Evolutionary conservation across 2,329 filamentous ascomycete genomes (phyloP).

Genomic region (Colletotrichum simmondsii): DNA sequence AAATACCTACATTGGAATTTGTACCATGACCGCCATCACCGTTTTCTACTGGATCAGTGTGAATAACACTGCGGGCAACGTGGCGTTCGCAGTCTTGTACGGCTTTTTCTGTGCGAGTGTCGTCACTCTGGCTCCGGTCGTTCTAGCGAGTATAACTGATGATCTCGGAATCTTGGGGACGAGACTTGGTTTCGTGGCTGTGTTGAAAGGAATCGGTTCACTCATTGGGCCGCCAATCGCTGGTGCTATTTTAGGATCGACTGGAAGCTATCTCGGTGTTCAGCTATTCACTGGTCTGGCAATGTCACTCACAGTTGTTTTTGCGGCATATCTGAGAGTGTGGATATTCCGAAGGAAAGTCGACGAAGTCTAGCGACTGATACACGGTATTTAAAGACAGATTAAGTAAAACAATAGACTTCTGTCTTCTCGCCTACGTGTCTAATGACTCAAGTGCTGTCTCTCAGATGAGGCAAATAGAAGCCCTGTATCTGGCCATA

Average conservation of each 20-base stretch:
- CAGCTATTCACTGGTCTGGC: background rate
- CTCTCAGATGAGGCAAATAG: too few relatives aligned
- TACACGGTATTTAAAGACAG: too few relatives aligned
- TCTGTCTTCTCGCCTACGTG: too few relatives aligned
- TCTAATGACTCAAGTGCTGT: too few relatives aligned
- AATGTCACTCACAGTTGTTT: background rate
- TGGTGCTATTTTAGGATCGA: background rate
- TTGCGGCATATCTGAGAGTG: background rate
- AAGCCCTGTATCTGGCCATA: too few relatives aligned
- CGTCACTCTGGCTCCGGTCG: constrained; percentile 47
- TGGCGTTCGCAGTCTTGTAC: constrained; percentile 53
- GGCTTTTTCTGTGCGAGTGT: constrained; percentile 55
- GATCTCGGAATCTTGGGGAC: background rate
- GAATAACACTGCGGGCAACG: constrained; percentile 39
- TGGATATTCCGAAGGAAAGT: background rate
- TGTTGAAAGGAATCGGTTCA: background rate
- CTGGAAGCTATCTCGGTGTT: background rate
- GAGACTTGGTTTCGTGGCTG: background rate
- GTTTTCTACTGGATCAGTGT: constrained; percentile 52
- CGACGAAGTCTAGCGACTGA: background rate
- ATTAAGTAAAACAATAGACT: too few relatives aligned
- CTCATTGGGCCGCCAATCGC: background rate
- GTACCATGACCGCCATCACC: constrained; percentile 49
- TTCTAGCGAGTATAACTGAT: background rate
- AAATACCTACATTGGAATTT: constrained; percentile 57